A percentile compares a stretch with the other conserved stretches of the same genome.
Conservation (phyloP, 1,284 basidiomycete species). For the Neolentinus lepideus region DNA sequence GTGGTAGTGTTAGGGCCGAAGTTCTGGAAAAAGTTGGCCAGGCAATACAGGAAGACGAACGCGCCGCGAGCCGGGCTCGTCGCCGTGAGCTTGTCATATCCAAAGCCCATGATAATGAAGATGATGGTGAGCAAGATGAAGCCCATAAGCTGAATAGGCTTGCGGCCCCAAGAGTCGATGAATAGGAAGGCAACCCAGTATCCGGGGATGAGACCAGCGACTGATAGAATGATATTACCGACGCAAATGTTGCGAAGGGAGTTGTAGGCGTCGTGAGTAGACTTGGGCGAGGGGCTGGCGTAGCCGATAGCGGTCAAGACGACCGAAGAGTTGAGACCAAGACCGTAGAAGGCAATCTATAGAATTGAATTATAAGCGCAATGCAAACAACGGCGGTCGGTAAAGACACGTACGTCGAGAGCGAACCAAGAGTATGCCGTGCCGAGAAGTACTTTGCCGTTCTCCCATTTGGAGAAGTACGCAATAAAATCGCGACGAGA, state of each 20-base stretch:
- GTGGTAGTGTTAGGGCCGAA: conserved; percentile 82
- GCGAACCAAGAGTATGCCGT: conserved; percentile 72
- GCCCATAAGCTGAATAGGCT: conserved; percentile 74
- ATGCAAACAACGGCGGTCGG: conserved; percentile 12
- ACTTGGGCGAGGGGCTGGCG: conserved; percentile 32
- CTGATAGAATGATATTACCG: conserved; percentile 65
- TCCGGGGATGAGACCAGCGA: conserved; percentile 68
- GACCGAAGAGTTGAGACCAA: conserved; percentile 75
- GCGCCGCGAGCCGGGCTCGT: conserved; percentile 45
- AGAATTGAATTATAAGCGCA: conserved; percentile 13
- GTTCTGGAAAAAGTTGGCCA: conserved; percentile 71
- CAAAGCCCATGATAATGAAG: conserved; percentile 65
- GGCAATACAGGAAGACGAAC: conserved; percentile 75
- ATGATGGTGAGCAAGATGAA: conserved; percentile 64
- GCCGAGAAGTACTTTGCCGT: conserved; percentile 60
- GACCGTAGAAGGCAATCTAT: conserved; percentile 80
- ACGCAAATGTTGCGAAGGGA: conserved; percentile 47
- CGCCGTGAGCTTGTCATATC: conserved; percentile 57
- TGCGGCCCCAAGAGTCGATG: conserved; percentile 69
- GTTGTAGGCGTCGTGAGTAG: conserved; percentile 35
- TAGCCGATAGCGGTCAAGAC: conserved; percentile 54
- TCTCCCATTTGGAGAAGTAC: conserved; percentile 59
- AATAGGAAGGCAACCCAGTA: conserved; percentile 68
- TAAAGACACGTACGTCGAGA: conserved; percentile 43
- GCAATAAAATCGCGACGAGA: conserved; percentile 52